Evolutionary conservation across 1,139 yeast genomes (phyloP), one percentile per base, ranked within the genome.

Genomic region (Saccharomyces hybrid): DNA sequence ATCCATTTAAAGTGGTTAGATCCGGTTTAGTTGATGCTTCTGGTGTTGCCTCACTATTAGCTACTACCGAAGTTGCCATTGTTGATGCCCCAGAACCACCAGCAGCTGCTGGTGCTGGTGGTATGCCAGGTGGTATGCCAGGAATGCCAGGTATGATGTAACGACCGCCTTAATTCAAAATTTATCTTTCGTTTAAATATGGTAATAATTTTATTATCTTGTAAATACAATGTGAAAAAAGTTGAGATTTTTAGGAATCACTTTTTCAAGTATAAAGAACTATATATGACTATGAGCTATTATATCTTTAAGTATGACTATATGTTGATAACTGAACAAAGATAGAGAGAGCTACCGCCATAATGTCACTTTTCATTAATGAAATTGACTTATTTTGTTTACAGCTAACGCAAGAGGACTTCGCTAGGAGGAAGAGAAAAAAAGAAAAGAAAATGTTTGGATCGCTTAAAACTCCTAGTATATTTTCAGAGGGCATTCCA

Each of bases 1-100:
- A 93, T 76, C 99, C 99, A 63, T 90, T 93, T 83, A 95, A 93
- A 83, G 99, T 95, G 69, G 99, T 95, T 62, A 89, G 95, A 79
- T 86, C 90, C 66, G 99, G 99, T 64, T 81, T 93, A 69, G 93
- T 90, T 56, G 99, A 93, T 69, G 99, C 99, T 58, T 82, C 96
- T 55, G 97, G 98, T 78, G 99, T 93, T 63, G 99, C 99, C 53
- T 90, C 98, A 29, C 81, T 93, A 73, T 82, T 93, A 74, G 99
- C 98, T 63, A 95, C 99, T 56, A 93, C 99, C 61, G 99, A 93
- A 78, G 95, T 97, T 75, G 97, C 98, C 62, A 89, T 93, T 70
- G 98, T 91, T 59, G 97, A 91, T 68, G 97, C 95, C 67, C 97
- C 97, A 65, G 91, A 88, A 76, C 95, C 93, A 66, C 81, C 88